Conservation (phyloP, 768 basidiomycete species). For the Termitomyces sp. region DNA sequence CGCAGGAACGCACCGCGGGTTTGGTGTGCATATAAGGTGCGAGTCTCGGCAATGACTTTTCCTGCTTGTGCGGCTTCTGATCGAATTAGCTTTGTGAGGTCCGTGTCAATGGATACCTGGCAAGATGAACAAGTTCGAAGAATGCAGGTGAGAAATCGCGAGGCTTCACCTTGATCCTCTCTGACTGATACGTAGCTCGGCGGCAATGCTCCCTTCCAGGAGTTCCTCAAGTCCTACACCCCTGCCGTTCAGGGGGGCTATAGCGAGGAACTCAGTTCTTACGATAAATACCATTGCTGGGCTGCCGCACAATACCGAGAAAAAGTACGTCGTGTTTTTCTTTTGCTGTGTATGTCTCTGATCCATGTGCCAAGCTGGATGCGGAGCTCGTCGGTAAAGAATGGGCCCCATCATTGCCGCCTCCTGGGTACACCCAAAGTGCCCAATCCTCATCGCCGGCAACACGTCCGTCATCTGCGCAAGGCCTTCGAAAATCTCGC, state of each 20-base stretch:
- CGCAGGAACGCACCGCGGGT: constrained; percentile 78
- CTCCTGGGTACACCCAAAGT: constrained; percentile 38
- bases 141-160: constrained; percentile 65
- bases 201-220: constrained; percentile 79
- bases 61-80: constrained; percentile 10
- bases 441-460: constrained; percentile 40
- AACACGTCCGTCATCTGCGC: constrained; percentile 64
- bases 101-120: constrained; percentile 97
- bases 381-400: constrained; percentile 65
- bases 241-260: constrained; percentile 68
- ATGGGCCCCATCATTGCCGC: constrained; percentile 76
- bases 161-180: neutral
- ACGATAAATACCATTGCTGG: constrained; percentile 90
- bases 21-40: constrained; percentile 90
- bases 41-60: constrained; percentile 17
- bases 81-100: constrained; percentile 73
- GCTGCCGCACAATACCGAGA: constrained; percentile 92
- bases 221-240: constrained; percentile 70
- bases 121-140: constrained; percentile 80
- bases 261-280: constrained; percentile 51
- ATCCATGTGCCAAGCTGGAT: constrained; percentile 56
- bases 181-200: constrained; percentile 52
- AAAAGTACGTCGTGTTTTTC: constrained; percentile 53
- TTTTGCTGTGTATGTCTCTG: constrained; percentile 5
- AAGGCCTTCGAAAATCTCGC: constrained; percentile 85